Evolutionary conservation across 768 basidiomycete genomes (phyloP).

Genomic region (Russula abietina): DNA sequence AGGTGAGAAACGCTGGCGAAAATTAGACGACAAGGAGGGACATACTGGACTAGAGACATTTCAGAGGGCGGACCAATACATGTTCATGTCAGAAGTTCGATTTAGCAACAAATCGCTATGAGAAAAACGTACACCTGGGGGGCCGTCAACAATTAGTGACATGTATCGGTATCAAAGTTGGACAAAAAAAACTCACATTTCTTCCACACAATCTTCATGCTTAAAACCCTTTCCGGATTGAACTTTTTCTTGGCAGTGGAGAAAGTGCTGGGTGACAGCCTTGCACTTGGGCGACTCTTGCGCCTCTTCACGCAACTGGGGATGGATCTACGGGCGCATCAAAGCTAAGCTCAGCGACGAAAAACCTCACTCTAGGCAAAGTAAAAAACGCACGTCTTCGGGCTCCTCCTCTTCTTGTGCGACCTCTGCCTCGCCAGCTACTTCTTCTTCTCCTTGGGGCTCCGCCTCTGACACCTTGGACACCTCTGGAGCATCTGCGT

Average conservation of each 20-base stretch:
- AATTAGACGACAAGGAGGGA: conserved; percentile 24
- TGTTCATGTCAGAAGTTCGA: conserved; percentile 8
- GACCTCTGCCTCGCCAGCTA: conserved; percentile 35
- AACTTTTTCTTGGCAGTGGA: conserved; percentile 88
- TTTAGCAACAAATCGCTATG: not conserved
- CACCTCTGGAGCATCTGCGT: conserved; percentile 40
- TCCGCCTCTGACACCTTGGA: conserved; percentile 32
- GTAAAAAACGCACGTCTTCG: conserved; percentile 62
- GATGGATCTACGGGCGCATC: conserved; percentile 48
- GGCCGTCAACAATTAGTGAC: not conserved
- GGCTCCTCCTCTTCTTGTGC: conserved; percentile 56
- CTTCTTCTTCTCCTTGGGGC: conserved; percentile 35
- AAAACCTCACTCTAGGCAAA: no score
- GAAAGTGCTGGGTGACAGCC: conserved; percentile 71
- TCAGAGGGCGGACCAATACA: conserved; percentile 1
- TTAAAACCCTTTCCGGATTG: conserved; percentile 76
- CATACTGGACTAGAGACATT: conserved; percentile 60
- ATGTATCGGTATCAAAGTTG: not conserved
- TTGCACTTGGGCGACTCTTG: conserved; percentile 60
- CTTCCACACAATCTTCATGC: conserved; percentile 90
- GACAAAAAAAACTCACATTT: conserved; percentile 58
- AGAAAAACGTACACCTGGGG: conserved; percentile 27
- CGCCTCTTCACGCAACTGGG: conserved; percentile 71
- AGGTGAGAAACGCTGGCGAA: conserved; percentile 15
- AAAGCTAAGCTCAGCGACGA: not conserved